phyloP scores from a whole-genome alignment of 148 eudicot genomes.

The Cornus florida region DNA sequence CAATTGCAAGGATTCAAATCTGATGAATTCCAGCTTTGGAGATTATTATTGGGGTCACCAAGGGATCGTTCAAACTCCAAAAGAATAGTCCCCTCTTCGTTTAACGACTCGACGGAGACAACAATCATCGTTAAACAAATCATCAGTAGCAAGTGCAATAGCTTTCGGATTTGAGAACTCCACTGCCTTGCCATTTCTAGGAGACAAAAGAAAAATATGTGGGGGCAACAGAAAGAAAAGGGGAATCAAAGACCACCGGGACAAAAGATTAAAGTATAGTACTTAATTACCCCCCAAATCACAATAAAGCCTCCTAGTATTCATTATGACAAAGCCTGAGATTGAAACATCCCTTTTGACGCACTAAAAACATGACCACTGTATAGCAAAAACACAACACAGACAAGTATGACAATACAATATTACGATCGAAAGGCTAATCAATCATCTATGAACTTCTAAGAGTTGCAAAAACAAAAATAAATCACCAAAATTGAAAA shows the following conservation, averaged over 20 bases:
- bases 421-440: neutral
- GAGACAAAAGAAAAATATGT: neutral
- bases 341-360: no score
- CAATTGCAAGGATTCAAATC: conserved; percentile 50
- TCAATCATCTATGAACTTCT: neutral
- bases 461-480: neutral
- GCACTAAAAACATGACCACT: no score
- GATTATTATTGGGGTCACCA: conserved; percentile 36
- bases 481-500: neutral
- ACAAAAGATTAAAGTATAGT: neutral
- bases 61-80: conserved; percentile 47
- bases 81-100: conserved; percentile 47
- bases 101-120: conserved; percentile 34
- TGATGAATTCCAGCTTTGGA: conserved; percentile 39
- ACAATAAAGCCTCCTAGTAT: neutral
- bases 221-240: neutral
- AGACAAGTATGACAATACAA: neutral
- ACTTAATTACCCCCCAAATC: neutral
- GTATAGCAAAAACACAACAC: no score
- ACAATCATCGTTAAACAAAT: conserved; percentile 10
- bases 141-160: conserved; percentile 18
- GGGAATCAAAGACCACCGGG: neutral
- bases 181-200: conserved; percentile 27
- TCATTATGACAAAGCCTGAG: neutral
- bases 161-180: conserved; percentile 10